A percentile compares a stretch with the other conserved stretches of the same genome.
Evolutionary conservation across 2,329 filamentous ascomycete genomes (phyloP).

Genomic region (Aureobasidium sp.): DNA sequence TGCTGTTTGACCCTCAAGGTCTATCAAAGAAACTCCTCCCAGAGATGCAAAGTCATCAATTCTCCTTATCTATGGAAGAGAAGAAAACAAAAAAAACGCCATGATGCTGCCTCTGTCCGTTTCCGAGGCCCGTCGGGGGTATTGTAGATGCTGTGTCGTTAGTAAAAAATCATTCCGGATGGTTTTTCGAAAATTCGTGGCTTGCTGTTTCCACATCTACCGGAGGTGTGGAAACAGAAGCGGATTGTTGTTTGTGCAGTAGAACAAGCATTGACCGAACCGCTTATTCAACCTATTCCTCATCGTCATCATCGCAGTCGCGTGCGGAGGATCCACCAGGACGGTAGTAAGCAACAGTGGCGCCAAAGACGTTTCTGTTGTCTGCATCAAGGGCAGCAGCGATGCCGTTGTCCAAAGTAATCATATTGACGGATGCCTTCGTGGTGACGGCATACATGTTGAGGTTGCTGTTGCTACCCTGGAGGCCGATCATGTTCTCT

Average conservation of each 20-base stretch:
- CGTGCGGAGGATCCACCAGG: neutral
- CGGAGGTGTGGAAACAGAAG: neutral
- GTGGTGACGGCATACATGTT: constrained; percentile 43
- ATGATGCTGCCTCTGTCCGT: neutral
- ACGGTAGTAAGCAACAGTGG: constrained; percentile 34
- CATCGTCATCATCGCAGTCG: constrained; percentile 9
- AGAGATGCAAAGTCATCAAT: neutral
- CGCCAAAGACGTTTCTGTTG: constrained; percentile 44
- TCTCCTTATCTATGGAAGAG: neutral
- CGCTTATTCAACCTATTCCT: neutral
- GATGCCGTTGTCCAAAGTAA: constrained; percentile 32
- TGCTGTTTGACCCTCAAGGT: neutral
- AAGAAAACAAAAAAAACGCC: neutral
- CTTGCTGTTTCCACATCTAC: neutral
- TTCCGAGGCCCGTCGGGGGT: constrained; percentile 5
- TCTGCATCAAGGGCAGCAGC: constrained; percentile 35
- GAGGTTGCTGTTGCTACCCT: constrained; percentile 36
- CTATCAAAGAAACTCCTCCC: constrained; percentile 3
- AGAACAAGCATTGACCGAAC: neutral
- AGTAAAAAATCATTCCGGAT: constrained; percentile 13
- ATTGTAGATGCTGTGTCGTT: constrained; percentile 12
- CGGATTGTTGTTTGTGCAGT: neutral
- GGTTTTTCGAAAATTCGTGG: neutral
- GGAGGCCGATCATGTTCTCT: constrained; percentile 42
- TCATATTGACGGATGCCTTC: constrained; percentile 45